Percentiles rank a stretch among this genome's conserved stretches.
Evolutionary conservation across 306 rosid genomes (phyloP).

Genomic region (Inga oerstediana): DNA sequence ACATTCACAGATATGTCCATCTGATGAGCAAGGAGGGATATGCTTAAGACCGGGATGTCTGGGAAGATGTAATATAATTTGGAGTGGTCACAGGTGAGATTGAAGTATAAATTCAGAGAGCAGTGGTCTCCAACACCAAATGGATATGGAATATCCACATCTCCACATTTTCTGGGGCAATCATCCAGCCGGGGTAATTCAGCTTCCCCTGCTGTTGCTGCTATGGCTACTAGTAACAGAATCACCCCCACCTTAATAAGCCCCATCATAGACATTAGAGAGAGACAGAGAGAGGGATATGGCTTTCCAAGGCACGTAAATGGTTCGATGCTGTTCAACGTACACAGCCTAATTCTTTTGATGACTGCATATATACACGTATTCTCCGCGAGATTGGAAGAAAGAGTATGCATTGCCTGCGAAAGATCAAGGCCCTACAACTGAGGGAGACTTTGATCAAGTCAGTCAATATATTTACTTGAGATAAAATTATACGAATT

Average conservation of each 20-base stretch:
- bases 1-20: not conserved
- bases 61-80: not conserved
- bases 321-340: not conserved
- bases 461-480: not conserved
- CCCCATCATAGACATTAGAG: too few relatives aligned
- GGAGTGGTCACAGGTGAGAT: slow-evolving; percentile 7
- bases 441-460: not conserved
- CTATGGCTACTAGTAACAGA: not conserved
- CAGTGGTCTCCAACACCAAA: slow-evolving; percentile 34
- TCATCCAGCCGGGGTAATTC: not conserved
- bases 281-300: too few relatives aligned
- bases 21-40: slow-evolving; percentile 35
- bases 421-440: not conserved
- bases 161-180: slow-evolving; percentile 34
- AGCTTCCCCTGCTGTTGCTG: not conserved
- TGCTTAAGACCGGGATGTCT: not conserved
- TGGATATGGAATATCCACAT: slow-evolving; percentile 46
- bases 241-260: not conserved
- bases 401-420: too few relatives aligned
- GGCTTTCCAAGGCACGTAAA: not conserved
- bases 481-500: too few relatives aligned
- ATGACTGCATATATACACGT: too few relatives aligned
- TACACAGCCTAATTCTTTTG: not conserved
- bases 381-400: too few relatives aligned
- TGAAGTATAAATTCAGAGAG: not conserved